phyloP scores from a whole-genome alignment of 371 early-diverging fungal species.

The Mucor velutinosus region DNA sequence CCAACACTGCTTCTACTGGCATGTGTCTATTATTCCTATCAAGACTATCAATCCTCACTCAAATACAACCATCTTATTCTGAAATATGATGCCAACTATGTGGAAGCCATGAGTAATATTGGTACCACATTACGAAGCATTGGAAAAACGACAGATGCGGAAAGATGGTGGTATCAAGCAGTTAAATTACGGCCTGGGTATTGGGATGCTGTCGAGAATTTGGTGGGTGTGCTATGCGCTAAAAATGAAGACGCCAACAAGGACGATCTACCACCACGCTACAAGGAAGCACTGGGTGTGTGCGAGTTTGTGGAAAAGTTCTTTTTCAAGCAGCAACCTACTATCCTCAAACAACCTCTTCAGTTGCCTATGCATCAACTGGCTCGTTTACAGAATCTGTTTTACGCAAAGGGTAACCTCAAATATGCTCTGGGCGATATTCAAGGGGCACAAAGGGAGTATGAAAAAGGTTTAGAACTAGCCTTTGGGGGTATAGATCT shows the following conservation, averaged over 20 bases:
- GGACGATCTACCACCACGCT: slow-evolving; percentile 54
- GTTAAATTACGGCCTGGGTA: slow-evolving; percentile 85
- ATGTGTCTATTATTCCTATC: slow-evolving; percentile 84
- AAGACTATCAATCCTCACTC: slow-evolving; percentile 71
- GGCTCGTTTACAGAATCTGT: slow-evolving; percentile 73
- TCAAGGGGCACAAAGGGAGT: slow-evolving; percentile 75
- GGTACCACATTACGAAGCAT: slow-evolving; percentile 86
- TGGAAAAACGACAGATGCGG: slow-evolving; percentile 75
- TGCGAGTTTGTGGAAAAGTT: slow-evolving; percentile 81
- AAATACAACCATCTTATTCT: slow-evolving; percentile 82
- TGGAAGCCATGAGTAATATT: slow-evolving; percentile 92
- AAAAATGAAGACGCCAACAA: slow-evolving; percentile 18
- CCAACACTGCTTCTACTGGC: slow-evolving; percentile 85
- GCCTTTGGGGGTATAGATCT: slow-evolving; percentile 73
- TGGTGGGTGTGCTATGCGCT: slow-evolving; percentile 80
- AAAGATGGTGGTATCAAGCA: slow-evolving; percentile 86
- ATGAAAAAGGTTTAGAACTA: slow-evolving; percentile 78
- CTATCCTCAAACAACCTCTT: slow-evolving; percentile 26
- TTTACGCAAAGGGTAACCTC: slow-evolving; percentile 86
- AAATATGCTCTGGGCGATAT: slow-evolving; percentile 77
- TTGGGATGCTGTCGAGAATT: slow-evolving; percentile 92
- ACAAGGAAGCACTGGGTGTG: slow-evolving; percentile 77
- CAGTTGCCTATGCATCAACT: slow-evolving; percentile 62
- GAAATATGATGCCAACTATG: slow-evolving; percentile 78
- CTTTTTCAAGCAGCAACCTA: slow-evolving; percentile 27